Evolutionary conservation across 768 basidiomycete species (phyloP).

Genomic region (Lactifluus subvellereus): DNA sequence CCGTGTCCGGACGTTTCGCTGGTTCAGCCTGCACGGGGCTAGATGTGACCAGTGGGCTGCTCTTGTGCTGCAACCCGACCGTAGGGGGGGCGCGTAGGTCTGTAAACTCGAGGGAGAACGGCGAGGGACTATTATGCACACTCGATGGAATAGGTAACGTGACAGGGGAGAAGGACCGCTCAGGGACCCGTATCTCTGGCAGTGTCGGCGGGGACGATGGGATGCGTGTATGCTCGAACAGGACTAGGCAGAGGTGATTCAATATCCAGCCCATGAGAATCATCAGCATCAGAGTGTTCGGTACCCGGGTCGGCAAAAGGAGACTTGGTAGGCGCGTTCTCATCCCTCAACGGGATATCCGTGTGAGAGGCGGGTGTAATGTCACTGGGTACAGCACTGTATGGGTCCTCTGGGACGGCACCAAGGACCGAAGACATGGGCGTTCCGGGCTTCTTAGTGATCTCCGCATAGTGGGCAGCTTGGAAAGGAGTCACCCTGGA

Average conservation of each 20-base stretch:
- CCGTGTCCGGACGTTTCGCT: conserved; percentile 7
- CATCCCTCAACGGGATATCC: neutral
- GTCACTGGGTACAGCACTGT: conserved; percentile 17
- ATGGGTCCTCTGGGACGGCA: conserved; percentile 25
- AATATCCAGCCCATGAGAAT: conserved; percentile 15
- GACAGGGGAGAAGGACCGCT: conserved; percentile 40
- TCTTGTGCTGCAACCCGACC: conserved; percentile 23
- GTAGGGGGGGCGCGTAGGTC: conserved; percentile 24
- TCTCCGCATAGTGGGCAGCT: conserved; percentile 68
- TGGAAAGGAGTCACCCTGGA: conserved; percentile 75
- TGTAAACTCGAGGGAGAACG: conserved; percentile 25
- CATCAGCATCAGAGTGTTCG: neutral
- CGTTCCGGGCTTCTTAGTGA: conserved; percentile 48
- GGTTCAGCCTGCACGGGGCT: conserved; percentile 1
- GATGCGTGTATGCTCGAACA: conserved; percentile 37
- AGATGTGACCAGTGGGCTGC: conserved; percentile 19
- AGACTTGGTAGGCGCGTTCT: conserved; percentile 25
- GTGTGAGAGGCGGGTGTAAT: neutral
- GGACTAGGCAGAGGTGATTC: conserved; percentile 30
- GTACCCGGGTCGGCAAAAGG: conserved; percentile 30
- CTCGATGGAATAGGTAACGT: conserved; percentile 27
- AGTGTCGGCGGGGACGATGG: conserved; percentile 47
- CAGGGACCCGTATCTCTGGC: conserved; percentile 45
- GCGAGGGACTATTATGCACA: conserved; percentile 25
- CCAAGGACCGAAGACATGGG: conserved; percentile 26